Conservation (phyloP, 345 rosid species). For the Hevea brasiliensis region DNA sequence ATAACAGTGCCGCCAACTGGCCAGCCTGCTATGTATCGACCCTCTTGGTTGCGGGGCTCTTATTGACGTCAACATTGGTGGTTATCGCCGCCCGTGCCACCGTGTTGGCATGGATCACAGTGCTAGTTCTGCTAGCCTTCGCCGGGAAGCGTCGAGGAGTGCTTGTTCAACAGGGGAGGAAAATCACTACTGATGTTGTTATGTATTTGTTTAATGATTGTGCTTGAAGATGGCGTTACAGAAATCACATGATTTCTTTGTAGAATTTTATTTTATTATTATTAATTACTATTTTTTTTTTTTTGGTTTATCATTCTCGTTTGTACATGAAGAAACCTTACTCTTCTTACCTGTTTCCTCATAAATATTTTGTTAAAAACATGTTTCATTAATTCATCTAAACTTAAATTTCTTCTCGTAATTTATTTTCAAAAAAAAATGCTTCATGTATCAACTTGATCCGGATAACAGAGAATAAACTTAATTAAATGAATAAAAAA, state of each 20-base stretch:
- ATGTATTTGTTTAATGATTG: constrained; percentile 28
- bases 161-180: constrained; percentile 44
- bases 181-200: constrained; percentile 46
- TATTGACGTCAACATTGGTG: constrained; percentile 20
- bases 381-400: too few species aligned
- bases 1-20: constrained; percentile 12
- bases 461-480: too few species aligned
- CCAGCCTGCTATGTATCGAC: constrained; percentile 11
- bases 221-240: not conserved
- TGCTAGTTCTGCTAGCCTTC: constrained; percentile 47
- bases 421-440: too few species aligned
- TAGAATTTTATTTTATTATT: too few species aligned
- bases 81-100: constrained; percentile 52
- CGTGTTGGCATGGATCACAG: constrained; percentile 52
- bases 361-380: too few species aligned
- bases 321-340: too few species aligned
- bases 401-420: too few species aligned
- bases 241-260: too few species aligned
- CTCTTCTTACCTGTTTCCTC: too few species aligned
- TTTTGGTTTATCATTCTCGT: not conserved
- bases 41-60: constrained; percentile 26
- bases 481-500: too few species aligned
- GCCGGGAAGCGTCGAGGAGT: constrained; percentile 48
- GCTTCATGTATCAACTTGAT: too few species aligned
- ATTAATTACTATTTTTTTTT: not conserved